These are phyloP conservation scores for Coemansia aciculifera DNA, from an alignment of 192 early-diverging fungal genomes.

Conservation along the genomic window DNA sequence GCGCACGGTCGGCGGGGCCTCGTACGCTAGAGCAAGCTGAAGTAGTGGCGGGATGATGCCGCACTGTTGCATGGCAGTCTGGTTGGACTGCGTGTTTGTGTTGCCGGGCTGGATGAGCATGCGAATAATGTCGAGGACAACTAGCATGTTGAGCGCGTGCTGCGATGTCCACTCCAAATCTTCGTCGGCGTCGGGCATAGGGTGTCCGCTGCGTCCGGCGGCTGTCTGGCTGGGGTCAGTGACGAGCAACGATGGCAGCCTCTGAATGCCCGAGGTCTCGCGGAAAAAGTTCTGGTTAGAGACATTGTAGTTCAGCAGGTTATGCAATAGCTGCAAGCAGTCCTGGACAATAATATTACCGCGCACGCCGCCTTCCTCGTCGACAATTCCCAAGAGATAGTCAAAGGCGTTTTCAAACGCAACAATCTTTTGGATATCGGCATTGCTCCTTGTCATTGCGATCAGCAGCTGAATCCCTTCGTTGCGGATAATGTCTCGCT, in stretches of 20 bases:
- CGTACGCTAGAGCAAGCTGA: slow-evolving; percentile 72
- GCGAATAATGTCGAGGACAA: slow-evolving; percentile 84
- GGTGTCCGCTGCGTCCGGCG: slow-evolving; percentile 37
- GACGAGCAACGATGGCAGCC: slow-evolving; percentile 77
- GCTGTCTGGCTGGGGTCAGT: slow-evolving; percentile 55
- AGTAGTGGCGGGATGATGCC: slow-evolving; percentile 79
- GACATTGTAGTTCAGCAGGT: slow-evolving; percentile 92
- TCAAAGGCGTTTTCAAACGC: slow-evolving; percentile 99
- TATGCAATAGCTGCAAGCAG: slow-evolving; percentile 88
- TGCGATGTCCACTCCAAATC: slow-evolving; percentile 76
- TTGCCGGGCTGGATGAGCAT: slow-evolving; percentile 88
- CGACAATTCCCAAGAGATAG: slow-evolving; percentile 79
- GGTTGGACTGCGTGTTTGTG: slow-evolving; percentile 84
- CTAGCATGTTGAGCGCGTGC: slow-evolving; percentile 82
- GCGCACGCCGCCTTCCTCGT: slow-evolving; percentile 87
- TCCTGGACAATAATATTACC: slow-evolving; percentile 95
- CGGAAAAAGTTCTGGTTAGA: slow-evolving; percentile 99
- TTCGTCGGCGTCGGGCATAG: slow-evolving; percentile 31
- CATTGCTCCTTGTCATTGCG: slow-evolving; percentile 85
- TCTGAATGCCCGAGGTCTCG: slow-evolving; percentile 91
- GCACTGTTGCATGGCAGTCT: slow-evolving; percentile 84
- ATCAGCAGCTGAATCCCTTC: slow-evolving; percentile 92
- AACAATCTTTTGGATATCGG: slow-evolving; percentile 98
- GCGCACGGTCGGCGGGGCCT: slow-evolving; percentile 75
- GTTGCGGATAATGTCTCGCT: slow-evolving; percentile 94